These are phyloP conservation scores for Crithidia sp. DNA, from an alignment of 208 protist species.

Conservation along the genomic window DNA sequence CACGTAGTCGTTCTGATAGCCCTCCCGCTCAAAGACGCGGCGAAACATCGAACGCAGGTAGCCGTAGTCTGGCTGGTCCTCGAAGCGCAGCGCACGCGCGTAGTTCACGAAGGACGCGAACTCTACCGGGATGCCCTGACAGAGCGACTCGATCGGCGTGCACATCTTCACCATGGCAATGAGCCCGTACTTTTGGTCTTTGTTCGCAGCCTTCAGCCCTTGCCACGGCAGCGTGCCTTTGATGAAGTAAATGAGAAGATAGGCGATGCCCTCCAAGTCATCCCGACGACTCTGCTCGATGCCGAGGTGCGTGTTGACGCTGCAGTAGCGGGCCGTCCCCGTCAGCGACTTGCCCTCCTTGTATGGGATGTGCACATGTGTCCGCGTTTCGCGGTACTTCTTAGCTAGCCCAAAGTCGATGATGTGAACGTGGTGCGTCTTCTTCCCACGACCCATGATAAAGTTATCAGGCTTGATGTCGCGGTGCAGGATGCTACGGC, in stretches of 20 bases:
- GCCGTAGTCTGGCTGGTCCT: constrained; percentile 99
- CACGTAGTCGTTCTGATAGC: constrained; percentile 98
- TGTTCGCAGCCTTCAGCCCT: constrained; percentile 95
- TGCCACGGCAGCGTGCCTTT: constrained; percentile 99
- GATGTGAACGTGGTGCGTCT: constrained; percentile 94
- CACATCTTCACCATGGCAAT: constrained; percentile 98
- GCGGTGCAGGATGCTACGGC: constrained; percentile 92
- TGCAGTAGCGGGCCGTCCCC: constrained; percentile 99
- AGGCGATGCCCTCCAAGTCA: constrained; percentile 98
- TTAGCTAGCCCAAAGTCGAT: constrained; percentile 99
- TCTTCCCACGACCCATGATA: constrained; percentile 90
- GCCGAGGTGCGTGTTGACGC: constrained; percentile 99
- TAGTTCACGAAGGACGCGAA: constrained; percentile 99
- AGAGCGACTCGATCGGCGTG: constrained; percentile 96
- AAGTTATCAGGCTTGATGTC: constrained; percentile 97
- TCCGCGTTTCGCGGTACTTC: constrained; percentile 98
- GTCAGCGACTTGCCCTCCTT: constrained; percentile 99
- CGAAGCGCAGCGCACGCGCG: constrained; percentile 96
- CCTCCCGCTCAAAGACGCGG: constrained; percentile 98
- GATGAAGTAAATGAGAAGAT: constrained; percentile 99
- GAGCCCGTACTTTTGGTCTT: constrained; percentile 99
- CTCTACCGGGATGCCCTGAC: constrained; percentile 94
- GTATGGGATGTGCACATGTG: constrained; percentile 99
- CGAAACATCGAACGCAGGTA: constrained; percentile 98
- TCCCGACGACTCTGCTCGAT: constrained; percentile 97